A percentile compares a stretch with the other conserved stretches of the same genome.
Conservation (phyloP, 75 land plant genomes). For the Cryptomeria japonica region DNA sequence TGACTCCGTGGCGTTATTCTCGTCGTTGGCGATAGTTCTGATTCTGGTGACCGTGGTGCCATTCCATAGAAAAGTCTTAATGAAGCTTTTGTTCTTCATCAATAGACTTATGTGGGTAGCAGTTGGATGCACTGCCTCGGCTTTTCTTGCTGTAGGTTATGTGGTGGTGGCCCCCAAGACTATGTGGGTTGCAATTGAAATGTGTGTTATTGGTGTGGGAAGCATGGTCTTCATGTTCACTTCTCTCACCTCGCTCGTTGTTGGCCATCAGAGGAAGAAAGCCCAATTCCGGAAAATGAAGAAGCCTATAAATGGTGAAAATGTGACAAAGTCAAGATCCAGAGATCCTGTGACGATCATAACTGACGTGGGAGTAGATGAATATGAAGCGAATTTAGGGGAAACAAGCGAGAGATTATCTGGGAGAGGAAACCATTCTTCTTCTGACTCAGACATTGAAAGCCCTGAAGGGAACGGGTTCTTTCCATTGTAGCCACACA, state of each 20-base stretch:
- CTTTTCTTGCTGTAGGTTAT: conserved; percentile 25
- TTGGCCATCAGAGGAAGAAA: conserved; percentile 22
- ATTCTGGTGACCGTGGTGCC: conserved; percentile 45
- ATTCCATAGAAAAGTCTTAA: conserved; percentile 19
- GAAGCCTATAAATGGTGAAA: background rate
- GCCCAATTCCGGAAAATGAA: conserved; percentile 14
- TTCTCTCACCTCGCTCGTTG: conserved; percentile 19
- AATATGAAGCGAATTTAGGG: too few relatives aligned
- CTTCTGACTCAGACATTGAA: too few relatives aligned
- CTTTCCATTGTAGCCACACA: too few relatives aligned
- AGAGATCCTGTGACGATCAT: too few relatives aligned
- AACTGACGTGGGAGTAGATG: too few relatives aligned
- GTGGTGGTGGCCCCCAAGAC: conserved; percentile 25
- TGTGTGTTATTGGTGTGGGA: conserved; percentile 24
- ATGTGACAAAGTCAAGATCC: too few relatives aligned
- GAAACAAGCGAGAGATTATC: too few relatives aligned
- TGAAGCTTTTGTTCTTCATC: conserved; percentile 20
- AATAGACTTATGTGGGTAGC: conserved; percentile 48
- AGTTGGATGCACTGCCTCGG: conserved; percentile 28
- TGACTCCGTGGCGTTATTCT: conserved; percentile 33
- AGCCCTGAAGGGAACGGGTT: too few relatives aligned
- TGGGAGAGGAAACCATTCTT: too few relatives aligned
- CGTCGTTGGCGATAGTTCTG: conserved; percentile 31
- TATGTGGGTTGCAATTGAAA: conserved; percentile 4
- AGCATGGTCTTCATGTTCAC: conserved; percentile 5